Evolutionary conservation across 139 green algal genomes (phyloP).

Genomic region (Penium margaritaceum): DNA sequence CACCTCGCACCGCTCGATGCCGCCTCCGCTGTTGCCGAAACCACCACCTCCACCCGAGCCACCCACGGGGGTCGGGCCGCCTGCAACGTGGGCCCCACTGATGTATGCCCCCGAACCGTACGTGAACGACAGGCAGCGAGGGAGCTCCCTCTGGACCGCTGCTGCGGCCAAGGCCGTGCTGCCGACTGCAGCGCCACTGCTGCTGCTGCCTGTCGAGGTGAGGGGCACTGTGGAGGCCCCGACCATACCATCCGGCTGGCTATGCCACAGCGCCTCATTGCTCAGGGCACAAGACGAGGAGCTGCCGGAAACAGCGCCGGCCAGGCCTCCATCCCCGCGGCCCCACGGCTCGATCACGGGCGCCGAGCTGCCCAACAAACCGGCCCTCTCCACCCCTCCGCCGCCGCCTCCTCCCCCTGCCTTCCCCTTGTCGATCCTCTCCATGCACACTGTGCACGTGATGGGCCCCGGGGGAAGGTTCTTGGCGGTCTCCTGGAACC

Average conservation of each 20-base stretch:
- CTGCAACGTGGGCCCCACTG: not conserved
- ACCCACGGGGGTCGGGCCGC: too few relatives aligned
- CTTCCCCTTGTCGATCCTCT: not conserved
- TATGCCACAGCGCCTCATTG: not conserved
- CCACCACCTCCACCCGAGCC: not conserved
- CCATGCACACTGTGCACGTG: conserved; percentile 1
- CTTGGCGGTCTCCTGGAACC: not conserved
- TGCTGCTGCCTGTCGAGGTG: too few relatives aligned
- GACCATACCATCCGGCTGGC: not conserved
- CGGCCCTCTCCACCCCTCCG: not conserved
- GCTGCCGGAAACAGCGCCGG: too few relatives aligned
- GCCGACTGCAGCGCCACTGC: too few relatives aligned
- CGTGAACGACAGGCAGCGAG: too few relatives aligned
- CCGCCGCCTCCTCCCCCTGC: not conserved
- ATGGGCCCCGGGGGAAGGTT: conserved; percentile 7
- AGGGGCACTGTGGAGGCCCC: too few relatives aligned
- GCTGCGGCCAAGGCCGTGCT: too few relatives aligned
- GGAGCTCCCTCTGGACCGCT: too few relatives aligned
- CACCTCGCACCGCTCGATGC: conserved; percentile 47
- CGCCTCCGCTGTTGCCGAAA: not conserved
- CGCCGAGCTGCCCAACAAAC: not conserved
- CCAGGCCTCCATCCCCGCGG: not conserved
- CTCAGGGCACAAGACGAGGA: too few relatives aligned
- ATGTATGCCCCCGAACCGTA: too few relatives aligned
- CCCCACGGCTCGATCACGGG: not conserved